phyloP scores from a whole-genome alignment of 2,329 filamentous ascomycete species.

The Colletotrichum theobromicola region DNA sequence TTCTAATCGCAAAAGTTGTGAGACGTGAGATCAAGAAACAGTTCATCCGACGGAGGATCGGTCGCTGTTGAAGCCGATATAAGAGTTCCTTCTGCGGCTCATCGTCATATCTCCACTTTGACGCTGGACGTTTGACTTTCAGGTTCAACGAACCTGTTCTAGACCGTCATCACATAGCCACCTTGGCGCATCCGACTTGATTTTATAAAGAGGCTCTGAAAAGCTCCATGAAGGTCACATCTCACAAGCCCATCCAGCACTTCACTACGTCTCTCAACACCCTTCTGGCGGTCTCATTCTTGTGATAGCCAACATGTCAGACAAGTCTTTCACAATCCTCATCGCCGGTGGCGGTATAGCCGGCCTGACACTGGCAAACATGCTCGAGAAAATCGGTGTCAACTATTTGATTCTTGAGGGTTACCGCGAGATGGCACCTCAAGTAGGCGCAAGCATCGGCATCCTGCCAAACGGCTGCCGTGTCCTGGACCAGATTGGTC shows the following conservation, averaged over 20 bases:
- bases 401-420: constrained; percentile 55
- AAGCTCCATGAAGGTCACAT: not conserved
- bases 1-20: not conserved
- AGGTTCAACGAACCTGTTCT: not conserved
- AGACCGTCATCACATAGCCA: not conserved
- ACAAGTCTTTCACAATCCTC: not conserved
- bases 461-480: constrained; percentile 44
- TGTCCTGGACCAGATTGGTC: constrained; percentile 56
- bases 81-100: not conserved
- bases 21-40: not conserved
- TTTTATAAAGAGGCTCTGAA: not conserved
- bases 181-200: not conserved
- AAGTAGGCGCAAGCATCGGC: constrained; percentile 52
- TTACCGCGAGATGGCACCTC: constrained; percentile 42
- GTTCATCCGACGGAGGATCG: not conserved
- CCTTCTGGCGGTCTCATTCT: not conserved
- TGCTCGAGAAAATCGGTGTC: constrained; percentile 48
- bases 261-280: not conserved
- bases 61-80: not conserved
- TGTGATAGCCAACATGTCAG: not conserved
- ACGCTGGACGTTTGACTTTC: not conserved
- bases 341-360: not conserved
- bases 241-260: not conserved
- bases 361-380: constrained; percentile 27
- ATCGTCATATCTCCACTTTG: not conserved